Conservation (phyloP, 805 yeast genomes). For the baker's yeast (Saccharomyces cerevisiae) region DNA sequence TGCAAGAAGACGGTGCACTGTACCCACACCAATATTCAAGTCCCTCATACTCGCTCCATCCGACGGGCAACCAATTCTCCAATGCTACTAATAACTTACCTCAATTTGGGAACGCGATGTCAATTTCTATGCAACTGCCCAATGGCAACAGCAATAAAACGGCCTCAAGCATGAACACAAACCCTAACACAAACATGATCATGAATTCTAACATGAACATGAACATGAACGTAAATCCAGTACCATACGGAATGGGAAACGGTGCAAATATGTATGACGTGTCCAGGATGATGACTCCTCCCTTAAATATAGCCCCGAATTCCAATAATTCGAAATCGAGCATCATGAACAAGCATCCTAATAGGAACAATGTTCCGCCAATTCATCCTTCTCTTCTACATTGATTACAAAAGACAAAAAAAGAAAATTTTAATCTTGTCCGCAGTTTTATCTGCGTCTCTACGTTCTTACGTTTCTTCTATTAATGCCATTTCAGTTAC, state of each 20-base stretch:
- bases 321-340: not conserved
- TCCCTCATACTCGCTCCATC: not conserved
- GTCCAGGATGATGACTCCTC: not conserved
- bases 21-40: not conserved
- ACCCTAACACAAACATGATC: not conserved
- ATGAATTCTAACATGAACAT: not conserved
- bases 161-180: not conserved
- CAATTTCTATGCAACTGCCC: not conserved
- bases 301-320: not conserved
- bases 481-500: not conserved
- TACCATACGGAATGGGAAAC: slow-evolving; percentile 4
- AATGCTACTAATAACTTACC: not conserved
- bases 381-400: slow-evolving; percentile 17
- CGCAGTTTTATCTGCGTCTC: not conserved
- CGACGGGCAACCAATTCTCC: not conserved
- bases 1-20: not conserved
- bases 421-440: not conserved
- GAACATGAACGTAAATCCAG: slow-evolving; percentile 2
- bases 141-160: not conserved
- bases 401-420: not conserved
- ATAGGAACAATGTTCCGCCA: slow-evolving; percentile 10
- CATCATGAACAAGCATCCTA: not conserved
- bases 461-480: not conserved
- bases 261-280: slow-evolving; percentile 2
- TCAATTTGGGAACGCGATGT: not conserved